phyloP scores from a whole-genome alignment of 73 alveolate genomes.

The Strombidium stylifer region DNA sequence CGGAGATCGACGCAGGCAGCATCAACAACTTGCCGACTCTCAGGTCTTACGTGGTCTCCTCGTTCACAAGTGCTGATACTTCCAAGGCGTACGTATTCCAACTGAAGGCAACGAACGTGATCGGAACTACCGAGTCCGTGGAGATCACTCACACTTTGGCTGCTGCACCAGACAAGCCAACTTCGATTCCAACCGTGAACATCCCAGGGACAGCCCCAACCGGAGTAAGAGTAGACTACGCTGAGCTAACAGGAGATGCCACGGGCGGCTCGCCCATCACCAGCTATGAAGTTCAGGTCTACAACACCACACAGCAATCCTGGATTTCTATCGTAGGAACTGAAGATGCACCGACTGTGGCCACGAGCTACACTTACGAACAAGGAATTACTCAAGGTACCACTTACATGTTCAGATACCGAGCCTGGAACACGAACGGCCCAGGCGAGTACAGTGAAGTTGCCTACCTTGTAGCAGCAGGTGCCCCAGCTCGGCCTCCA shows the following conservation, averaged over 20 bases:
- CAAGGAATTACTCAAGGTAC: conserved; percentile 38
- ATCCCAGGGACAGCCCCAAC: conserved; percentile 20
- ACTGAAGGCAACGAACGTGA: conserved; percentile 37
- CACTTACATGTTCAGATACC: conserved; percentile 53
- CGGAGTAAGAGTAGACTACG: conserved; percentile 48
- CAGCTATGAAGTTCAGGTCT: conserved; percentile 47
- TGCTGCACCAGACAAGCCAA: conserved; percentile 45
- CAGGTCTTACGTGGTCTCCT: conserved; percentile 21
- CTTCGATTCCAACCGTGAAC: conserved; percentile 33
- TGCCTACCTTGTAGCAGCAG: conserved; percentile 54
- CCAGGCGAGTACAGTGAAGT: conserved; percentile 49
- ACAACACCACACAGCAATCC: not conserved
- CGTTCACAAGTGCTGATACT: conserved; percentile 17
- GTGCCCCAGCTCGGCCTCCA: conserved; percentile 59
- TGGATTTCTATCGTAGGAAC: conserved; percentile 54
- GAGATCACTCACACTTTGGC: conserved; percentile 41
- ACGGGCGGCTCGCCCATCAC: conserved; percentile 59
- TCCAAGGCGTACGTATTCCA: conserved; percentile 34
- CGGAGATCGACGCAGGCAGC: conserved; percentile 24
- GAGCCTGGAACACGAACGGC: conserved; percentile 62
- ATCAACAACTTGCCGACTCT: conserved; percentile 39
- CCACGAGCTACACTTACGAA: conserved; percentile 6
- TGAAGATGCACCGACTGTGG: conserved; percentile 6
- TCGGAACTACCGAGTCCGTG: conserved; percentile 33
- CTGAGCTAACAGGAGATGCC: not conserved